A percentile compares a stretch with the other conserved stretches of the same genome.
phyloP scores from a whole-genome alignment of 2,329 filamentous ascomycete genomes.

The Pseudopithomyces maydicus region DNA sequence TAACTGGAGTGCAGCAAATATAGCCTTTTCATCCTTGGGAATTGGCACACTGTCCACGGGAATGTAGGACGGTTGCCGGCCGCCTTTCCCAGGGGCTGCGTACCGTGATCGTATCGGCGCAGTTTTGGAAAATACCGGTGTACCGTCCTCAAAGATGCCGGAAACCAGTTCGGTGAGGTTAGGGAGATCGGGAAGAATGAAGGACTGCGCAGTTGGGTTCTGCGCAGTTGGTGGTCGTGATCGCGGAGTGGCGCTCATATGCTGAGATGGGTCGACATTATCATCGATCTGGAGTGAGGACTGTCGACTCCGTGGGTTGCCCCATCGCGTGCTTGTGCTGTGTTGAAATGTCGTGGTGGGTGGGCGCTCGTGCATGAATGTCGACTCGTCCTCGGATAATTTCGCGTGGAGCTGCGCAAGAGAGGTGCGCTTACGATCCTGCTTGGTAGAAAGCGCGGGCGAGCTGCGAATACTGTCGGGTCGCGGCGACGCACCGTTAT shows the following conservation, averaged over 20 bases:
- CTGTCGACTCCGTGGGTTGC: slow-evolving; percentile 47
- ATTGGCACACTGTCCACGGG: slow-evolving; percentile 61
- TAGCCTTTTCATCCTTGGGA: slow-evolving; percentile 66
- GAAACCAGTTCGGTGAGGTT: slow-evolving; percentile 67
- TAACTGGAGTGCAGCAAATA: slow-evolving; percentile 64
- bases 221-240: slow-evolving; percentile 49
- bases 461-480: slow-evolving; percentile 44
- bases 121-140: slow-evolving; percentile 60
- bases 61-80: slow-evolving; percentile 45
- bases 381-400: slow-evolving; percentile 59
- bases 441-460: slow-evolving; percentile 32
- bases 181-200: slow-evolving; percentile 64
- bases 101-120: slow-evolving; percentile 60
- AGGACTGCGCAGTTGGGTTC: slow-evolving; percentile 62
- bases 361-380: slow-evolving; percentile 57
- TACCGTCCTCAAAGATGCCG: slow-evolving; percentile 62
- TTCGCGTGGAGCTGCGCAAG: slow-evolving; percentile 63
- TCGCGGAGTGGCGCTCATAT: slow-evolving; percentile 25
- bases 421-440: slow-evolving; percentile 52
- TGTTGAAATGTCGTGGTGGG: slow-evolving; percentile 46
- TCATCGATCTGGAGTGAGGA: slow-evolving; percentile 46
- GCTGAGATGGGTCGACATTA: slow-evolving; percentile 25
- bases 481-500: slow-evolving; percentile 43
- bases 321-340: slow-evolving; percentile 62
- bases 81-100: slow-evolving; percentile 51